Conservation (phyloP, 768 basidiomycete genomes). For the Porpolomopsis calyptriformis region DNA sequence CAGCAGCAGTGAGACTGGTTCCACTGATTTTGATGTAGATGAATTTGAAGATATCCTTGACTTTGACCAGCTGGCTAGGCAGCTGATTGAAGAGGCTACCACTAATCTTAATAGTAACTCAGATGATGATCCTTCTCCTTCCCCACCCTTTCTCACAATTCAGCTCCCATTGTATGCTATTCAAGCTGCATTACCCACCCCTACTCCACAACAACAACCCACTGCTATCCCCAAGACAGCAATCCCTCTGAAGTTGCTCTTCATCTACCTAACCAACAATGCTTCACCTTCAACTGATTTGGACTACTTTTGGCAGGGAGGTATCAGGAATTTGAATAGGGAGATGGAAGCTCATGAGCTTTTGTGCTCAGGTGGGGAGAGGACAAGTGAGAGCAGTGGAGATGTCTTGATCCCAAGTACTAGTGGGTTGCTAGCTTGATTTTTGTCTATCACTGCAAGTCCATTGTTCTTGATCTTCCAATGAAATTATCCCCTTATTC, state of each 20-base stretch:
- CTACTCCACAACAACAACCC: neutral
- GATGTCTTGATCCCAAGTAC: neutral
- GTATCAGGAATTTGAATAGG: slow-evolving; percentile 12
- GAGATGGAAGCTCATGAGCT: slow-evolving; percentile 14
- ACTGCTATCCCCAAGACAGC: neutral
- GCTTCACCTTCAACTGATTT: slow-evolving; percentile 7
- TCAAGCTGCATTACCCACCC: neutral
- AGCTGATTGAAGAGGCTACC: neutral
- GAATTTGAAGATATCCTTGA: no score
- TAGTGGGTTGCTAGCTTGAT: no score
- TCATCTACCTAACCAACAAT: slow-evolving; percentile 6
- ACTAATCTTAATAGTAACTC: no score
- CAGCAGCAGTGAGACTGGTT: neutral
- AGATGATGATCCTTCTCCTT: neutral
- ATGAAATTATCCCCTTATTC: neutral
- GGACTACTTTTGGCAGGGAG: slow-evolving; percentile 12
- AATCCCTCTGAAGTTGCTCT: slow-evolving; percentile 7
- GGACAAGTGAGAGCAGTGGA: neutral
- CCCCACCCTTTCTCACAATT: neutral
- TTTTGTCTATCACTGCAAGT: neutral
- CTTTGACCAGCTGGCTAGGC: neutral
- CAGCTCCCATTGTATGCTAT: no score
- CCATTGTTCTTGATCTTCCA: neutral
- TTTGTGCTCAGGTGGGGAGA: slow-evolving; percentile 4
- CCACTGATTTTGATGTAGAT: neutral